Evolutionary conservation across 768 basidiomycete species (phyloP), one percentile per base, ranked within the genome.

Genomic region (Agrocybe praecox): DNA sequence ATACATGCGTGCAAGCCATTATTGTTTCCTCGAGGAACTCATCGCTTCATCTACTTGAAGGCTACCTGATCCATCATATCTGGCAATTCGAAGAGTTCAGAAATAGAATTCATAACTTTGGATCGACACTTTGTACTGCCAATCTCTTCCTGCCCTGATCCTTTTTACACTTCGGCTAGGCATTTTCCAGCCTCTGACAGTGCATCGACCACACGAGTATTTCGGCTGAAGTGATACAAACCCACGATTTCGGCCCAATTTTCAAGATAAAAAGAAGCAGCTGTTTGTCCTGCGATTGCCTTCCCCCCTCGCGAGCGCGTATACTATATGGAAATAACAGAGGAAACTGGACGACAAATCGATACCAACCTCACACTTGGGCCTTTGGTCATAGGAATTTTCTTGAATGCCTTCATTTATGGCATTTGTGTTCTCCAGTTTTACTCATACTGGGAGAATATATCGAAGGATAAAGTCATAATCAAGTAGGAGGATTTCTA

Each of bases 341-440:
- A 40, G 12, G 36, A 40, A 4, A 6, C 12, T 5, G 12, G 36
- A 40, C 36, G 12, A n/a, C 36, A n/a, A n/a, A 4, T 52, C 17
- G 26, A 54, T 36, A 42, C 33, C 33, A 50, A 24, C 21, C 58
- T 62, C 19, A 60, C 61, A n/a, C 60, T 67, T 40, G 69, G 67
- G 14, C 66, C 69, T 21, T 48, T 67, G n/a, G 57, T 68, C 7
- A 58, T 68, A 55, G 64, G 60, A 8, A 60, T 57, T 2, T 24
- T 64, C 10, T 48, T 70, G 23, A 68, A 68, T 34, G 45, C 63
- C 15, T 55, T 66, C 48, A 34, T 67, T 11, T 68, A 67, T 46
- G 69, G 69, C 4, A 58, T 66, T 18, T 70, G 65, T 33, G 26
- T 67, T 6, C 19, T 62, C 1, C 68, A 69, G 55, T 66, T 66